Base-by-base conservation (phyloP, 2,329 filamentous ascomycete genomes). In the Penicillium vulpinum region DNA sequence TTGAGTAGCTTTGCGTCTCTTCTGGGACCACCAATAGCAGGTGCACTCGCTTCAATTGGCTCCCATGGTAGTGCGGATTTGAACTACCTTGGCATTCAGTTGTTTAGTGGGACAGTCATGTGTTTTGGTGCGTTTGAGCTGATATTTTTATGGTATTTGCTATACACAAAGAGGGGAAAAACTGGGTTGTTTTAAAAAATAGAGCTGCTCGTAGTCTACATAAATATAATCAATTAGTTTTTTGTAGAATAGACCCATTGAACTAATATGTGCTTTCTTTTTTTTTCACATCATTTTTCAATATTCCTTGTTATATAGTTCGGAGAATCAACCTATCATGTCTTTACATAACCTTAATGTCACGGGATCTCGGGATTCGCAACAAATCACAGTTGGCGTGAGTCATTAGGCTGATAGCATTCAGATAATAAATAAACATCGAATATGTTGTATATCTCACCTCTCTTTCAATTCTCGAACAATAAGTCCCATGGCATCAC, bases 21-120 rank as follows among this genome's bases (percentile, higher is more conserved):
- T 41, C 76, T 77, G 0, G 80, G 81, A 0, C 75, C 80, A 7
- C 80, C 81, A 0, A 78, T 82, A 41, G 79, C 75, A 6, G 80
- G 80, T 1, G 75, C 75, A 11, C 66, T 82, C 48, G 73, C 81
- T 26, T 69, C 76, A 46, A 67, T 66, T 28, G 67, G 70, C 9
- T 61, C 65, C 1, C 71, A 73, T 0, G 62, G 60, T 3, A 62
- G 58, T 21, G 51, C 58, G 15, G 58, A 66, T 36, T 57, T 63
- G 29, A 63, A 67, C 16, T 82, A 78, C 59, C 53, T 76, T 10
- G 76, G 76, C 52, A 75, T 79, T 9, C 79, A 82, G 66, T 66
- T 77, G 2, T 82, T 79, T 64, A 72, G 76, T 4, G 79, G 73
- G 0, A 59, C 67, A 10, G 62, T 70, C n/a, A 67, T 81, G 63